Percentiles rank a stretch among this genome's conserved stretches.
Evolutionary conservation across 257 asterid species (phyloP).

Genomic region (Primulina tabacum): DNA sequence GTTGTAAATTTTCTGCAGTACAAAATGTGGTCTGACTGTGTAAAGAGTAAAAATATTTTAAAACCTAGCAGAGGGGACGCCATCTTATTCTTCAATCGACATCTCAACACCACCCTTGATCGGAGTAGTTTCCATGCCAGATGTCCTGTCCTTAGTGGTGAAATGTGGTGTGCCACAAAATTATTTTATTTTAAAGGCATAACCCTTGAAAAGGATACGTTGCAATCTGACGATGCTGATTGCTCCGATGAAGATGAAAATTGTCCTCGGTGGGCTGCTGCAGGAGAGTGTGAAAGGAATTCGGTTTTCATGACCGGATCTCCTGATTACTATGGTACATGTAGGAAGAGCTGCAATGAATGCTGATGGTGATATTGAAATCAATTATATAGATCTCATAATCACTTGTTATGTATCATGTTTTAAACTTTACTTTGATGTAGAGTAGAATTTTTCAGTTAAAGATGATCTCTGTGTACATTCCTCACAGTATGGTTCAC

Average conservation of each 20-base stretch:
- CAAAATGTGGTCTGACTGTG: conserved; percentile 55
- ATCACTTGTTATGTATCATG: not conserved
- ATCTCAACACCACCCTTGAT: conserved; percentile 71
- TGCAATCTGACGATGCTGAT: conserved; percentile 27
- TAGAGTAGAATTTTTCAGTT: not conserved
- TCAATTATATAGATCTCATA: not conserved
- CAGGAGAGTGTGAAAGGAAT: conserved; percentile 79
- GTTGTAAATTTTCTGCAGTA: conserved; percentile 39
- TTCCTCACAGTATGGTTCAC: not conserved
- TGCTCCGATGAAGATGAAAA: conserved; percentile 83
- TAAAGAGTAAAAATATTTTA: conserved; percentile 30
- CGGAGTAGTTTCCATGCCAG: conserved; percentile 53
- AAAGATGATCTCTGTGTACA: not conserved
- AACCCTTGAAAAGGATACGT: conserved; percentile 18
- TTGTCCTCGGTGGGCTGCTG: conserved; percentile 79
- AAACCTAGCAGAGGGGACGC: conserved; percentile 73
- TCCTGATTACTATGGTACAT: conserved; percentile 79
- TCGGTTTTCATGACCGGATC: conserved; percentile 82
- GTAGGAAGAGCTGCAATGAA: conserved; percentile 86
- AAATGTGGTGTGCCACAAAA: conserved; percentile 74
- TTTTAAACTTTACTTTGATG: not conserved
- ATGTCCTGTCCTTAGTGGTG: conserved; percentile 67
- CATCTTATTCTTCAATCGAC: conserved; percentile 58
- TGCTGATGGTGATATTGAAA: conserved; percentile 34
- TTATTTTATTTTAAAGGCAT: conserved; percentile 39